Percentiles rank a stretch among this genome's conserved stretches.
Conservation (phyloP, 306 rosid species). For the Vicia faba region DNA sequence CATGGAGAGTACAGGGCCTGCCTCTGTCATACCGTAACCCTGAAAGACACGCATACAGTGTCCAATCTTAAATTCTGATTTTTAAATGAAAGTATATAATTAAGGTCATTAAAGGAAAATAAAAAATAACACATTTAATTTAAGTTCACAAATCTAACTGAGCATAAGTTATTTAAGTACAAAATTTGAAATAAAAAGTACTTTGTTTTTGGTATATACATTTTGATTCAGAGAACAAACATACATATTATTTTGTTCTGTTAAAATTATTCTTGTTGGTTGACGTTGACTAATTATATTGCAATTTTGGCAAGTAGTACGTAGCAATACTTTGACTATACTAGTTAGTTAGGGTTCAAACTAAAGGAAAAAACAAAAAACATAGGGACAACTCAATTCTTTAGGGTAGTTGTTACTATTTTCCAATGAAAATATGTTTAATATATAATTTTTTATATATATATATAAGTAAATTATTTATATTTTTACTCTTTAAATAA, state of each 20-base stretch:
- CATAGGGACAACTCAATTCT: too few relatives aligned
- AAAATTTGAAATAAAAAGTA: not conserved
- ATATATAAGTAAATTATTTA: too few relatives aligned
- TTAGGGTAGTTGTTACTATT: too few relatives aligned
- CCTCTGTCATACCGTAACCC: constrained; percentile 99
- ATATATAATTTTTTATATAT: too few relatives aligned
- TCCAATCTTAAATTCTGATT: too few relatives aligned
- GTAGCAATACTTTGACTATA: not conserved
- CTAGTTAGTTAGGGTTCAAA: not conserved
- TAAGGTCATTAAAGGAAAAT: not conserved
- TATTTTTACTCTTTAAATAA: too few relatives aligned
- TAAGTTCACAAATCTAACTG: too few relatives aligned
- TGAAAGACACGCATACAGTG: constrained; percentile 4
- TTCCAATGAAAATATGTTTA: too few relatives aligned
- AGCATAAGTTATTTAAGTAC: not conserved
- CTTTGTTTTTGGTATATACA: not conserved
- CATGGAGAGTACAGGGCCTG: constrained; percentile 88
- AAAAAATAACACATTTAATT: not conserved
- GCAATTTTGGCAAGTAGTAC: not conserved
- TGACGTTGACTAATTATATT: not conserved
- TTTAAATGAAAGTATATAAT: too few relatives aligned
- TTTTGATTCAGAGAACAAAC: not conserved
- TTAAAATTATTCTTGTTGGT: not conserved
- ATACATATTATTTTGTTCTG: not conserved
- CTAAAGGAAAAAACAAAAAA: too few relatives aligned